phyloP scores from a whole-genome alignment of 2,329 filamentous ascomycete genomes.

The Diaporthe amygdali region DNA sequence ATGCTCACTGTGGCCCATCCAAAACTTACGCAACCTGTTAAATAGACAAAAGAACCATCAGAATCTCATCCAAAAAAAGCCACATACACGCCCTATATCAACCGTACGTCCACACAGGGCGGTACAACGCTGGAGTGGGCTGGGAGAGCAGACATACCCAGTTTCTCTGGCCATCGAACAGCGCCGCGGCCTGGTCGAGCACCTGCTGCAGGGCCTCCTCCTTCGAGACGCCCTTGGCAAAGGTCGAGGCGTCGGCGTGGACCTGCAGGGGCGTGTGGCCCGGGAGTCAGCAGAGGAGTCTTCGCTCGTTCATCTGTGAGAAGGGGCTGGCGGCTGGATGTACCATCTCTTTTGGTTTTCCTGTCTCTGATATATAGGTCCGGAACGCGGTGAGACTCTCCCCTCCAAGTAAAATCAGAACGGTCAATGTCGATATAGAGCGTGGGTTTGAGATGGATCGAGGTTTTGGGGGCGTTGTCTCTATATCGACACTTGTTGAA shows the following conservation, averaged over 20 bases:
- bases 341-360: neutral
- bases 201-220: slow-evolving; percentile 77
- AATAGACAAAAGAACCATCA: neutral
- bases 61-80: neutral
- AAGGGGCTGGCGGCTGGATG: too few relatives aligned
- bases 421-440: neutral
- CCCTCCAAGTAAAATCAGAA: neutral
- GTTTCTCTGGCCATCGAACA: slow-evolving; percentile 77
- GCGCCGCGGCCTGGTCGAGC: slow-evolving; percentile 69
- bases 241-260: slow-evolving; percentile 81
- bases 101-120: too few relatives aligned
- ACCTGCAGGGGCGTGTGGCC: slow-evolving; percentile 50
- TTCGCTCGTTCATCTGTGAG: neutral
- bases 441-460: too few relatives aligned
- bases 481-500: neutral
- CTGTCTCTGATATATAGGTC: neutral
- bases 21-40: neutral
- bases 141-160: slow-evolving; percentile 63
- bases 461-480: neutral
- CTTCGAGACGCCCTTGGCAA: slow-evolving; percentile 70
- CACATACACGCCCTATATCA: neutral
- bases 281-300: neutral
- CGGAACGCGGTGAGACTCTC: neutral
- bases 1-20: neutral
- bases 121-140: too few relatives aligned